Base-by-base conservation (phyloP, 345 rosid species). In the Clarkia xantiana region DNA sequence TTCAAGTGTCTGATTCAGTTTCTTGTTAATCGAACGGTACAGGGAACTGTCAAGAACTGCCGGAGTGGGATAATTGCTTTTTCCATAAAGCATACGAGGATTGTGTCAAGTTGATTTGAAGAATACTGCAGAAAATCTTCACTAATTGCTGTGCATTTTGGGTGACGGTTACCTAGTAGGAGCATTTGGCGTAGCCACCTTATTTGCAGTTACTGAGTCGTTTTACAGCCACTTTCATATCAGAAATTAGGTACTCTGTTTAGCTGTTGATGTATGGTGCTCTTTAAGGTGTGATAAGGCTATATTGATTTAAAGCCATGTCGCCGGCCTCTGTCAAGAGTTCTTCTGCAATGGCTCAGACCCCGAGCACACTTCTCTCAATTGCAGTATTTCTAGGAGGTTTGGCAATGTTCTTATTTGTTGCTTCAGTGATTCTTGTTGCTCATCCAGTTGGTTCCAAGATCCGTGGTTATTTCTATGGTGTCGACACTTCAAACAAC, bases 371-470 rank as follows among this genome's bases (percentile, higher is more conserved):
- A 4, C 69, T 82, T 47, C 67, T 87, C 14, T 61, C 79, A 15
- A 81, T 86, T 59, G 66, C 68, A 40, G 63, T 71, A 51, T 65
- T 78, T 11, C 65, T 77, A 25, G 95, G 74, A 54, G 85, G 89
- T 29, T 67, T 86, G 51, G 82, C 85, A 22, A 36, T 73, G 55
- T 74, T 85, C 67, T 60, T 85, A 68, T 25, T 82, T 52, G 53
- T 82, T 44, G 94, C 78, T 56, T 84, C 93, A 15, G 63, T 66
- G 73, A 64, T 88, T 65, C 63, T 78, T 18, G 68, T 81, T 53
- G 73, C 82, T 1, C 58, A 64, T 55, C 96, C 93, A 0, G 59
- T 76, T 16, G 61, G 80, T 65, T 71, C 86, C 10, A 70, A 80
- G 3, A 62, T 81, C 20, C 70, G 64, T 42, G 74, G 73, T 8